phyloP scores from a whole-genome alignment of 495 filamentous ascomycete species.

The Xylaria scruposa region DNA sequence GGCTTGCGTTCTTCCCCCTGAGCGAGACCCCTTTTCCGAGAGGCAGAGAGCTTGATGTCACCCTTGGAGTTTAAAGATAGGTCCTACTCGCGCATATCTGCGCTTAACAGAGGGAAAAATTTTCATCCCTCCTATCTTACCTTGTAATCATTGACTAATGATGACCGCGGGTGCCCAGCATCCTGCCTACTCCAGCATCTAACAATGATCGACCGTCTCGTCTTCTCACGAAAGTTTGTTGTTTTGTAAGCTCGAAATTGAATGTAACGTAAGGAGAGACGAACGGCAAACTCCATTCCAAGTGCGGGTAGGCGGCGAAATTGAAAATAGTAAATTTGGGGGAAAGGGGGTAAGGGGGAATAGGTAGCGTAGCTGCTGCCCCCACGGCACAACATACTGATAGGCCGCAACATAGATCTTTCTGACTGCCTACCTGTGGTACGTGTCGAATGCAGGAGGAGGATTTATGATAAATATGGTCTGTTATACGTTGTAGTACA shows the following conservation, averaged over 20 bases:
- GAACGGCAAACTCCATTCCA: slow-evolving; percentile 7
- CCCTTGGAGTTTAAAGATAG: not conserved
- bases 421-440: slow-evolving; percentile 4
- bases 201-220: slow-evolving; percentile 21
- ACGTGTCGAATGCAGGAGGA: not conserved
- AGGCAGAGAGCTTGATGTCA: not conserved
- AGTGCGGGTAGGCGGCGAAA: slow-evolving; percentile 7
- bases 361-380: slow-evolving; percentile 2
- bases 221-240: not conserved
- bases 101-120: slow-evolving; percentile 12
- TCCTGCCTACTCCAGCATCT: not conserved
- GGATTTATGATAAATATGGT: slow-evolving; percentile 17
- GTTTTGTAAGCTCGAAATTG: slow-evolving; percentile 3
- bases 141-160: slow-evolving; percentile 20
- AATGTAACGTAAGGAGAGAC: slow-evolving; percentile 16
- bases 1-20: slow-evolving; percentile 6
- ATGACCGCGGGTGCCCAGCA: not conserved
- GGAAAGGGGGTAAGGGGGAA: slow-evolving; percentile 25
- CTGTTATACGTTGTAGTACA: slow-evolving; percentile 33
- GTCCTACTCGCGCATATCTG: not conserved
- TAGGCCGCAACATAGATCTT: slow-evolving; percentile 1
- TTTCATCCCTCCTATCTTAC: slow-evolving; percentile 11
- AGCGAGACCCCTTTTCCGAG: not conserved
- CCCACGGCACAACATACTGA: slow-evolving; percentile 4
- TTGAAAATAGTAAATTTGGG: slow-evolving; percentile 11